Percentiles rank a stretch among this genome's conserved stretches.
phyloP scores from a whole-genome alignment of 2,329 filamentous ascomycete species.

The Lizonia empirigonia region DNA sequence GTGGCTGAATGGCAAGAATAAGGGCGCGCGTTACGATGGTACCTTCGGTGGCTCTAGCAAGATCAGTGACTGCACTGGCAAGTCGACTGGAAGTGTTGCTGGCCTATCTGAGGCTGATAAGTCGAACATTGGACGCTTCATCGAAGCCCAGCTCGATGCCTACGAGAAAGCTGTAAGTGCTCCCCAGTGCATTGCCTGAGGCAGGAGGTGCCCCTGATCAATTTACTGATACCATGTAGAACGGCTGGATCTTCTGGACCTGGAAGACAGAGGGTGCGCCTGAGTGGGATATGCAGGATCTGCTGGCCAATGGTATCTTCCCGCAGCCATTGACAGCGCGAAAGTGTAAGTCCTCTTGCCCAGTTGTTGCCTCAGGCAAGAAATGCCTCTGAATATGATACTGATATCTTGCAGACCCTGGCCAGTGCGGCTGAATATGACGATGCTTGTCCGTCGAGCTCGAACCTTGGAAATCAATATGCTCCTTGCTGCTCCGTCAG shows the following conservation, averaged over 20 bases:
- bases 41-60: conserved; percentile 45
- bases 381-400: neutral
- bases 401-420: conserved; percentile 40
- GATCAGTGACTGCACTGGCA: conserved; percentile 53
- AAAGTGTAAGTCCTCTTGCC: conserved; percentile 42
- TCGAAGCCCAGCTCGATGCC: conserved; percentile 55
- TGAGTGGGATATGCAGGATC: conserved; percentile 56
- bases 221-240: too few relatives aligned
- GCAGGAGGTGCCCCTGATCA: too few relatives aligned
- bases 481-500: conserved; percentile 16
- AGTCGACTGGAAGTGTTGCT: conserved; percentile 52
- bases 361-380: neutral
- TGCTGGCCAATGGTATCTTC: conserved; percentile 55
- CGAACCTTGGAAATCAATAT: conserved; percentile 5
- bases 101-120: conserved; percentile 51
- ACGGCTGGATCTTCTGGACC: conserved; percentile 58
- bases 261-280: conserved; percentile 58
- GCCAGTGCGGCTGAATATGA: conserved; percentile 41
- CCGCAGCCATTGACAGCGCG: conserved; percentile 51
- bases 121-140: conserved; percentile 52
- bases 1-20: conserved; percentile 55
- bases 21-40: conserved; percentile 56
- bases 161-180: conserved; percentile 57
- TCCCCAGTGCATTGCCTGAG: too few relatives aligned
- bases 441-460: neutral